Conservation (phyloP, 495 filamentous ascomycete species). For the Aspergillus nidulans region DNA sequence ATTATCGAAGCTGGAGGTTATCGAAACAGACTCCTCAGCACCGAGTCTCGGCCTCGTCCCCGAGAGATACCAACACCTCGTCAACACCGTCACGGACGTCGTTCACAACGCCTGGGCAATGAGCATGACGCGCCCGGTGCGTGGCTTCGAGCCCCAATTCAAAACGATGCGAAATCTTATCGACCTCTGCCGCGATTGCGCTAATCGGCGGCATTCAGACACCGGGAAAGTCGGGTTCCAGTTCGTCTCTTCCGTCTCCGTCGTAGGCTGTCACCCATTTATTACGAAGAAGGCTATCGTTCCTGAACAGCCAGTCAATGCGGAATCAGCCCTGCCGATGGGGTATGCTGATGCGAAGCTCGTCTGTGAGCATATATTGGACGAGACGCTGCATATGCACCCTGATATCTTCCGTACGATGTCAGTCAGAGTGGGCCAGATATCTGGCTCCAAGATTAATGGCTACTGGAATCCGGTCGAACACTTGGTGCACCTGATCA, state of each 20-base stretch:
- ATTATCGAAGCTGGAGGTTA: too few relatives aligned
- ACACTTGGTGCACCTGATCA: conserved; percentile 45
- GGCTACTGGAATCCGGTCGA: conserved; percentile 52
- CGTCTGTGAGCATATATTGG: conserved; percentile 44
- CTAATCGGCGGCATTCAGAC: too few relatives aligned
- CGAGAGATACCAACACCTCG: too few relatives aligned
- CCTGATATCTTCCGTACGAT: conserved; percentile 38
- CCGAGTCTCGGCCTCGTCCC: too few relatives aligned
- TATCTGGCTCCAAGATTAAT: conserved; percentile 40
- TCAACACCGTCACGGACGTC: too few relatives aligned
- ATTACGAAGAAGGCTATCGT: not conserved
- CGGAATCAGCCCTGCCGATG: conserved; percentile 30
- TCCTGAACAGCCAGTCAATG: not conserved
- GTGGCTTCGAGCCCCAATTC: too few relatives aligned
- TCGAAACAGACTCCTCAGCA: too few relatives aligned
- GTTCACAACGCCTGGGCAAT: too few relatives aligned
- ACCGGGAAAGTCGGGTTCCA: conserved; percentile 33
- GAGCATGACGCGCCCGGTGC: too few relatives aligned
- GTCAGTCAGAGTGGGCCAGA: conserved; percentile 42
- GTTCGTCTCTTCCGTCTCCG: conserved; percentile 52
- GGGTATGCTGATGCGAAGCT: conserved; percentile 49
- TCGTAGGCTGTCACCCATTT: conserved; percentile 29
- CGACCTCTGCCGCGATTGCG: too few relatives aligned
- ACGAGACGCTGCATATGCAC: conserved; percentile 38
- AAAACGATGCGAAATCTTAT: too few relatives aligned